Evolutionary conservation across 768 basidiomycete species (phyloP).

Genomic region (Flagelloscypha sp.): DNA sequence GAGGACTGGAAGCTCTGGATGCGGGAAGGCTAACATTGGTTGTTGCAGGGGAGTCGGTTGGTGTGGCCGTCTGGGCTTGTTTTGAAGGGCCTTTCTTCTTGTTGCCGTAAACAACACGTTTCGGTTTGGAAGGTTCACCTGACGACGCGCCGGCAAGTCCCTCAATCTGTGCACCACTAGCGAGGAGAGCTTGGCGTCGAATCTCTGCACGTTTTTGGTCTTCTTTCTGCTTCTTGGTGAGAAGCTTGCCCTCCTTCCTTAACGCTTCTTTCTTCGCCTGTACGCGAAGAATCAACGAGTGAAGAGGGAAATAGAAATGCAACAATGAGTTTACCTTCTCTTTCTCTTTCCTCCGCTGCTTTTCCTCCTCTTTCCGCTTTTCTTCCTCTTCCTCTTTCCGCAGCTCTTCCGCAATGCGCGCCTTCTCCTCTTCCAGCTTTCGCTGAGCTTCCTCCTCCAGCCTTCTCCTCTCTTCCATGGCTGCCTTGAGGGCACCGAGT

Average conservation of each 20-base stretch:
- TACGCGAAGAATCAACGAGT: slow-evolving; percentile 5
- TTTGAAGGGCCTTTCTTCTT: slow-evolving; percentile 63
- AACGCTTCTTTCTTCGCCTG: slow-evolving; percentile 84
- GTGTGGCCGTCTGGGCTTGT: slow-evolving; percentile 22
- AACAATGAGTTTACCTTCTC: slow-evolving; percentile 52
- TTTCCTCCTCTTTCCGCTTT: slow-evolving; percentile 71
- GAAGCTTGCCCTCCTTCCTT: slow-evolving; percentile 87
- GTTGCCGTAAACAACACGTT: slow-evolving; percentile 76
- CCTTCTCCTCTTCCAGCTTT: slow-evolving; percentile 69
- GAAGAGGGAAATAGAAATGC: slow-evolving; percentile 2
- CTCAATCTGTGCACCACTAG: slow-evolving; percentile 84
- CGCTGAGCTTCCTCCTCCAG: slow-evolving; percentile 76
- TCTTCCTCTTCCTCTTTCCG: slow-evolving; percentile 69
- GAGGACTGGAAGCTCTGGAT: slow-evolving; percentile 13
- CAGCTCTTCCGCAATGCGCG: slow-evolving; percentile 86
- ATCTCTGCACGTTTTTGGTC: slow-evolving; percentile 87
- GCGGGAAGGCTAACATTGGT: slow-evolving; percentile 5
- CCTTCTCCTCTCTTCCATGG: slow-evolving; percentile 89
- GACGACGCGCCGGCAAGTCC: slow-evolving; percentile 62
- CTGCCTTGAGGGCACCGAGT: slow-evolving; percentile 75
- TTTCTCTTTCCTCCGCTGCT: slow-evolving; percentile 76
- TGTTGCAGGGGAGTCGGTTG: slow-evolving; percentile 30
- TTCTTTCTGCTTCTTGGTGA: slow-evolving; percentile 97
- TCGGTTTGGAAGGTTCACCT: slow-evolving; percentile 34
- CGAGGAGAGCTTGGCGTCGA: slow-evolving; percentile 82